Evolutionary conservation across 23 red algal species (phyloP).

Genomic region (Gracilaria domingensis): DNA sequence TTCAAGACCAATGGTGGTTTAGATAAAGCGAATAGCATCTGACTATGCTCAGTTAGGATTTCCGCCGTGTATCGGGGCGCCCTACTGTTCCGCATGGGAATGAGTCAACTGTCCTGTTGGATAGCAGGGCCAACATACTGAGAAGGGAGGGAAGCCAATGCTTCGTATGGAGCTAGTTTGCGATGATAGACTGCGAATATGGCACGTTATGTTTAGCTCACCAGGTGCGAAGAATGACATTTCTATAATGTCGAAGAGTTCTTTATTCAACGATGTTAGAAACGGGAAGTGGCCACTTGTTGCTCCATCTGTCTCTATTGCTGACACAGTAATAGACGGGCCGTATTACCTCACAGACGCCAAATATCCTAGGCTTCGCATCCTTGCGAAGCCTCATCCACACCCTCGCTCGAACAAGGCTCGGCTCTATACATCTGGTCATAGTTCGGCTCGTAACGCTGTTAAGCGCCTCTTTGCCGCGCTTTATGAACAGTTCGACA

Average conservation of each 20-base stretch:
- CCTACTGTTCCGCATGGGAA: slow-evolving; percentile 46
- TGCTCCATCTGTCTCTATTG: background rate
- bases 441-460: background rate
- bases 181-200: slow-evolving; percentile 53
- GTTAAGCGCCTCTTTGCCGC: slow-evolving; percentile 4
- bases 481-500: slow-evolving; percentile 12
- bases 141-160: slow-evolving; percentile 15
- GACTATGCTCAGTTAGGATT: slow-evolving; percentile 12
- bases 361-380: slow-evolving; percentile 46
- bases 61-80: slow-evolving; percentile 4
- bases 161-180: slow-evolving; percentile 64
- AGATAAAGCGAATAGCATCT: background rate
- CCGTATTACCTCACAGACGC: slow-evolving; percentile 57
- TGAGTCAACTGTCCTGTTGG: slow-evolving; percentile 33
- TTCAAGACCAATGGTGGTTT: background rate
- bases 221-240: slow-evolving; percentile 62
- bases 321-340: slow-evolving; percentile 5
- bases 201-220: slow-evolving; percentile 54
- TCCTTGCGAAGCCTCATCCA: slow-evolving; percentile 37
- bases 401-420: background rate
- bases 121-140: slow-evolving; percentile 24
- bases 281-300: slow-evolving; percentile 34
- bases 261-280: slow-evolving; percentile 42
- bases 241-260: slow-evolving; percentile 23
- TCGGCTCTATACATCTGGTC: background rate